A percentile compares a stretch with the other conserved stretches of the same genome.
Conservation (phyloP, 345 rosid species). For the Citrus australasica region DNA sequence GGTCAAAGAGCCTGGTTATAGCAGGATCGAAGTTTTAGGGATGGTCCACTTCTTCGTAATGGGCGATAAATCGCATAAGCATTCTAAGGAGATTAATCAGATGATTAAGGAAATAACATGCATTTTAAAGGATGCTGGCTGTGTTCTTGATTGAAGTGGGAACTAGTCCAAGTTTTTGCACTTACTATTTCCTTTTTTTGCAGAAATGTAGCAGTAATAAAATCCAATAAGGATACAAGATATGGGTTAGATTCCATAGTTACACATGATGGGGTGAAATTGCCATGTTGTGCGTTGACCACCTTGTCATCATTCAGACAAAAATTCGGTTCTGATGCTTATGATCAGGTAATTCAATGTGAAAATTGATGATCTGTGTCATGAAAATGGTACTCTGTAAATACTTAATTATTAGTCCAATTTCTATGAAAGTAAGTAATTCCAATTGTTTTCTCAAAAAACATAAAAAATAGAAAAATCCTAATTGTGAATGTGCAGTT, state of each 20-base stretch:
- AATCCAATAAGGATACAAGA: conserved; percentile 76
- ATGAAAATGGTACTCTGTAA: neutral
- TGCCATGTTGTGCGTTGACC: conserved; percentile 67
- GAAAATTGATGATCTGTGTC: neutral
- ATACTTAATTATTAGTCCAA: neutral
- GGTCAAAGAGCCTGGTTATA: conserved; percentile 59
- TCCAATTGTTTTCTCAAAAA: neutral
- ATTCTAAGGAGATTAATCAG: conserved; percentile 42
- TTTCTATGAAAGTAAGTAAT: neutral
- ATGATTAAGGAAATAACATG: conserved; percentile 40
- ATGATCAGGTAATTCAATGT: conserved; percentile 43
- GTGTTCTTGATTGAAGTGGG: conserved; percentile 28
- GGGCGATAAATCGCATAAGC: conserved; percentile 48
- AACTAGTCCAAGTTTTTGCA: conserved; percentile 16
- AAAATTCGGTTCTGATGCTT: conserved; percentile 56
- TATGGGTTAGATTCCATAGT: conserved; percentile 70
- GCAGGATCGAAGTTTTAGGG: conserved; percentile 63
- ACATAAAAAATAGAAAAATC: neutral
- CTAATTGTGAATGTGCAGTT: neutral
- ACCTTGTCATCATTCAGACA: conserved; percentile 54
- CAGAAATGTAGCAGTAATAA: conserved; percentile 72
- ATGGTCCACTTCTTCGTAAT: conserved; percentile 47
- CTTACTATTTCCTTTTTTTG: conserved; percentile 1
- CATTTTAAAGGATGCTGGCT: conserved; percentile 45
- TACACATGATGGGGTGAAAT: conserved; percentile 76